Evolutionary conservation across 2,329 filamentous ascomycete genomes (phyloP).

Genomic region (Ascochyta viciae-villosae): DNA sequence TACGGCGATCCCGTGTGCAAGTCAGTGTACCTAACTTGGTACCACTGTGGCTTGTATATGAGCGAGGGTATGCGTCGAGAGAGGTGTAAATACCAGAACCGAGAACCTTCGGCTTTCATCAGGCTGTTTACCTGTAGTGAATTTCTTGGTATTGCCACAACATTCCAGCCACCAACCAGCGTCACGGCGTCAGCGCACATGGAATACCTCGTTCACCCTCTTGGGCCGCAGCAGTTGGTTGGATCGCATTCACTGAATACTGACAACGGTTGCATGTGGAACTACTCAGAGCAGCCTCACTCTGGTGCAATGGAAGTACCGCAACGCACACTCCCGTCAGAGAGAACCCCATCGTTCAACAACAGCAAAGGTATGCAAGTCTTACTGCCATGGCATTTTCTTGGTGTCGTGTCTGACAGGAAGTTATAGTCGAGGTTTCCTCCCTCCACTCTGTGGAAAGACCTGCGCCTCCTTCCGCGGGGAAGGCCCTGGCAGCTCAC

Average conservation of each 20-base stretch:
- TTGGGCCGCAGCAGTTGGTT: not conserved
- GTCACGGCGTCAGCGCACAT: slow-evolving; percentile 11
- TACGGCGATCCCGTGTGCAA: slow-evolving; percentile 7
- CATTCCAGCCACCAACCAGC: not conserved
- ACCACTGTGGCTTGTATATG: slow-evolving; percentile 4
- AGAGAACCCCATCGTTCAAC: not conserved
- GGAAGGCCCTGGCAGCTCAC: not conserved
- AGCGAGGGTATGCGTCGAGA: not conserved
- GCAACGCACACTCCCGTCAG: not conserved
- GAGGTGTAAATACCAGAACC: not conserved
- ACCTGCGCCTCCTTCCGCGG: slow-evolving; percentile 1
- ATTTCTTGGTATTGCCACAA: not conserved
- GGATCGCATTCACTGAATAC: not conserved
- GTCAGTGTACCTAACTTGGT: not conserved
- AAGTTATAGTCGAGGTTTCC: not conserved
- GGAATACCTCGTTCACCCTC: not conserved
- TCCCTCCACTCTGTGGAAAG: slow-evolving; percentile 2
- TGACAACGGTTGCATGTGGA: slow-evolving; percentile 1
- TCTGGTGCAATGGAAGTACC: not conserved
- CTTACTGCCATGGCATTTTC: not conserved
- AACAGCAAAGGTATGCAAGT: slow-evolving; percentile 7
- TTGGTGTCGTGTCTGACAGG: slow-evolving; percentile 1
- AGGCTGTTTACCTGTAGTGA: not conserved
- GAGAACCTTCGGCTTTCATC: not conserved
- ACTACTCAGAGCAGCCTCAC: not conserved